These are phyloP conservation scores for Fusarium irregulare DNA, from an alignment of 2,329 filamentous ascomycete genomes.

Conservation along the genomic window DNA sequence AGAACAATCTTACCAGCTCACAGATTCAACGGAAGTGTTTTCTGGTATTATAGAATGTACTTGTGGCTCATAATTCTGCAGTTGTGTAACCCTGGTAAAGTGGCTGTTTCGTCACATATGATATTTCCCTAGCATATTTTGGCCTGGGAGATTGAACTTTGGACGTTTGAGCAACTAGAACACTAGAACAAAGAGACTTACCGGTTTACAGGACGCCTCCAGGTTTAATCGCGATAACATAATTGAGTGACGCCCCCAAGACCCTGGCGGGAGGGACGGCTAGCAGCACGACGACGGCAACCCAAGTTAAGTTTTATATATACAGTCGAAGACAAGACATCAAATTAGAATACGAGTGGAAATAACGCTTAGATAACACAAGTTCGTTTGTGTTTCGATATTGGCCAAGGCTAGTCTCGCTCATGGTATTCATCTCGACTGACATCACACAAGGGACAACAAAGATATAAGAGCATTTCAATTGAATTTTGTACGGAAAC, in stretches of 20 bases:
- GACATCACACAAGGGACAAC: not conserved
- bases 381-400: not conserved
- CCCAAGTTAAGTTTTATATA: not conserved
- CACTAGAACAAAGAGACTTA: not conserved
- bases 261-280: not conserved
- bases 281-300: too few relatives aligned
- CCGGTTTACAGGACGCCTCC: accelerated
- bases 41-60: not conserved
- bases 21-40: not conserved
- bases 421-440: not conserved
- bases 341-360: not conserved
- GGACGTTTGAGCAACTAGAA: not conserved
- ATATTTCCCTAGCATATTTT: not conserved
- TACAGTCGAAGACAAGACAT: not conserved
- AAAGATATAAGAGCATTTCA: conserved; percentile 42
- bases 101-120: conserved; percentile 7
- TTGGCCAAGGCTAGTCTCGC: too few relatives aligned
- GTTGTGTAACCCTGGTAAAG: not conserved
- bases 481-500: conserved; percentile 48
- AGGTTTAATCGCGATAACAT: too few relatives aligned
- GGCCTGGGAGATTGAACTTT: not conserved
- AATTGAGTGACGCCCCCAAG: not conserved
- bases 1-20: not conserved
- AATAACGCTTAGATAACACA: not conserved
- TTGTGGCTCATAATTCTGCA: not conserved